Evolutionary conservation across 441 rosid species (phyloP), one percentile per base, ranked within the genome.

Genomic region (Theobroma grandiflorum): DNA sequence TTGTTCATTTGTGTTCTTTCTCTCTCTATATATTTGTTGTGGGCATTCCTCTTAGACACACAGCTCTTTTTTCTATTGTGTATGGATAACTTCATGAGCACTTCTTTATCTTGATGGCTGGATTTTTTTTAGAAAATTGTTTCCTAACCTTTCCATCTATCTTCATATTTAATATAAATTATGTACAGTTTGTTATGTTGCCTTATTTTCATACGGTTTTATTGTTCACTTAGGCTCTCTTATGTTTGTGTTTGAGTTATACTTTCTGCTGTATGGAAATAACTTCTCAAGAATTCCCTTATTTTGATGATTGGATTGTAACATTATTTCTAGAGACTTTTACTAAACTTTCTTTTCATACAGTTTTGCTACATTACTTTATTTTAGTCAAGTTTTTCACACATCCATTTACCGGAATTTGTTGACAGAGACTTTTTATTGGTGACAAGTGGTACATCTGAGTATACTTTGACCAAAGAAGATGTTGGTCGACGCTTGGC

Each of bases 401-500:
- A 33, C 76, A 33, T 5, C 31, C 26, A 70, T 74, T 68, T 66
- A 42, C 45, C 71, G 77, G 45, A 55, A 83, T 79, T 78, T 80
- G 80, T 83, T 80, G 37, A 78, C 91, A 97, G 99, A 79, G 97
- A 91, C 78, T 86, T 90, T 72, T 82, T 79, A 18, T 79, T 86
- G 84, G 88, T 92, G 75, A 91, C 94, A 53, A 88, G 83, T 87
- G 99, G 99, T 83, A 94, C 97, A 68, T 79, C 96, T 59, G 98
- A 94, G 84, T 95, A 97, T 84, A 83, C 88, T 64, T 84, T 97
- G 93, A 88, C 95, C 78, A 94, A 88, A 86, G 98, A 91, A 79
- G 99, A 97, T 90, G 93, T 97, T 83, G 98, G 98, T 70, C 88
- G 78, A 64, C 87, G 85, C 43, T 84, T 97, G 76, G 92, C 93